Evolutionary conservation across 1,139 yeast genomes (phyloP), one percentile per base, ranked within the genome.

Genomic region (Debaryomycetaceae sp.): DNA sequence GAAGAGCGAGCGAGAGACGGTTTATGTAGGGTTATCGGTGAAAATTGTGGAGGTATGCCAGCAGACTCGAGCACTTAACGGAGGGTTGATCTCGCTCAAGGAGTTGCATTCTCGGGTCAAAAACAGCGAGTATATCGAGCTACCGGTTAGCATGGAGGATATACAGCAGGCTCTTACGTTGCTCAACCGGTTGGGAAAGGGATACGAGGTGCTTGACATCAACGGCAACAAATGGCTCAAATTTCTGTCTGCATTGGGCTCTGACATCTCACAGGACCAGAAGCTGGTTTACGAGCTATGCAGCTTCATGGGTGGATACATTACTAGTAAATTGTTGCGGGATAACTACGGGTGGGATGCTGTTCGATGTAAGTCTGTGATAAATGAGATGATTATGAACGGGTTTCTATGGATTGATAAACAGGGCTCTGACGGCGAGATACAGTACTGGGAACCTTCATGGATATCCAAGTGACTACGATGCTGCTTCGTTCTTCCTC

Each of bases 401-500:
- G 96, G 97, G 8, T 68, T 87, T 37, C 65, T 89, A 18, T 89
- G 98, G 98, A 67, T 88, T 1, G 98, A 89, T 55, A 59, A 61
- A 3, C 86, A 79, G 50, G 80, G 75, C 8, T 47, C 45, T 0
- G 48, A 48, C 15, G 65, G 63, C 0, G 88, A 80, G 47, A 59
- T 61, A 22, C 75, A 71, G 49, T 87, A 75, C 55, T 87, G 95
- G 95, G 78, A 65, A 46, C 78, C 73, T 4, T 69, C 73, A 6
- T 70, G 73, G 73, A 67, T 65, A 34, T 56, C 58, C 18, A 45
- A 44, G 36, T 55, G 44, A 41, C 13, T 14, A n/a, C 24, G 18
- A 17, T 26, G 29, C 15, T 4, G 28, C 35, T 14, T 6, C 15
- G 14, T 5, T 6, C 15, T 13, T 14, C 30, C 31, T 30, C 8